Conservation (phyloP, 2,329 filamentous ascomycete genomes). For the Aspergillus candidus region DNA sequence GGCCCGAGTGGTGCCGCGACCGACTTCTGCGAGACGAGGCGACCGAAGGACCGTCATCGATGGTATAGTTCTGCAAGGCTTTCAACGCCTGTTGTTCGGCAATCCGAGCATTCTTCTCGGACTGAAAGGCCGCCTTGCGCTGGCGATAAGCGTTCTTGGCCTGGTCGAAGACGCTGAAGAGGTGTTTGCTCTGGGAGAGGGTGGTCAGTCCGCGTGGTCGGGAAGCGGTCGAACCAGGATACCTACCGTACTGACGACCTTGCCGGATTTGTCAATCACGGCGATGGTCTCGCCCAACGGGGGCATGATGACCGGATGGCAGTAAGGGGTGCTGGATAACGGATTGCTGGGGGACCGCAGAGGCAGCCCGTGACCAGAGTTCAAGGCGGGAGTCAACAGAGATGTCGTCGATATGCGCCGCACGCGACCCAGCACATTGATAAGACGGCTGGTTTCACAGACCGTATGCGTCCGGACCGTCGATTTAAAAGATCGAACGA, state of each 20-base stretch:
- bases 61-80: conserved; percentile 46
- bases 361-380: background rate
- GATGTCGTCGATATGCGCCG: no score
- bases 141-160: conserved; percentile 82
- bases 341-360: background rate
- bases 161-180: conserved; percentile 86
- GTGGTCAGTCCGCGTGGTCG: conserved; percentile 15
- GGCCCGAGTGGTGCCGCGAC: conserved; percentile 27
- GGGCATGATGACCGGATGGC: conserved; percentile 18
- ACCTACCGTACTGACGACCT: conserved; percentile 81
- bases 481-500: conserved; percentile 12
- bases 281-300: conserved; percentile 65
- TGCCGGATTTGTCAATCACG: conserved; percentile 85
- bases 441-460: background rate
- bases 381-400: no score
- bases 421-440: conserved; percentile 1
- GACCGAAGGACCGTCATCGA: conserved; percentile 44
- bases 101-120: conserved; percentile 57
- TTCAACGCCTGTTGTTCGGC: conserved; percentile 57
- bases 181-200: conserved; percentile 67
- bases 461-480: conserved; percentile 6
- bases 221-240: conserved; percentile 5
- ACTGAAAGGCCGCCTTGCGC: conserved; percentile 74
- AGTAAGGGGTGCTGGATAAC: background rate
- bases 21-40: conserved; percentile 39